Base-by-base conservation (phyloP, 2,329 filamentous ascomycete genomes). In the Aschersonia sp. region DNA sequence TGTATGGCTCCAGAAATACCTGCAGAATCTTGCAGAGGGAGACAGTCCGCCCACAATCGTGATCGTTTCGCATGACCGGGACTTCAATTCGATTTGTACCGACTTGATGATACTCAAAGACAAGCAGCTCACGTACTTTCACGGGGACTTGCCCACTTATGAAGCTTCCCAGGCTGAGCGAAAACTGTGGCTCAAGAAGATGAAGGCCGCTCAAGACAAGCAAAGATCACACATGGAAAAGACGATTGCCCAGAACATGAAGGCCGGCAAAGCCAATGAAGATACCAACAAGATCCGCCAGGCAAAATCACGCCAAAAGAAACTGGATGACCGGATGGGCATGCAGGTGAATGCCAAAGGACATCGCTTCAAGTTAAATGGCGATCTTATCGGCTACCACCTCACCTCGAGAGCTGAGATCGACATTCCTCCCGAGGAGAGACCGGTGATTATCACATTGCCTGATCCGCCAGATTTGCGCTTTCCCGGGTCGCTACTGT, bases 211-310 rank as follows among this genome's bases (percentile, higher is more conserved):
- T 0, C 82, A 90, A 58, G 85, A 92, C 47, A 81, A 79, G 58
- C 85, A 94, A 60, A 83, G 80, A 48, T 79, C 83, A 4, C 85
- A 92, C 56, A 85, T 94, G 51, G 81, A 90, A 63, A 78, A 85
- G 55, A 85, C 81, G 0, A 87, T 94, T 46, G 72, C 76, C 22
- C 76, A 81, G 50, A 90, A 85, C 54, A 75, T 87, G 57, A 83
- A 81, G 53, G 76, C 82, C 22, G 87, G 85, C 6, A 85, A 82
- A 60, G 79, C 80, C 44, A 83, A 81, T 30, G 85, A 87, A 32
- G 87, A 94, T 57, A 83, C 88, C 55, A 90, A 90, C 59, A 89
- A 88, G 60, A 71, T 94, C 3, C 79, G 85, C n/a, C 85, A 89
- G 67, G 87, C 86, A 4, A 89, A 88, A 52, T 86, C 82, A 5